Evolutionary conservation across 345 rosid species (phyloP).

Genomic region (Pugionium dolabratum): DNA sequence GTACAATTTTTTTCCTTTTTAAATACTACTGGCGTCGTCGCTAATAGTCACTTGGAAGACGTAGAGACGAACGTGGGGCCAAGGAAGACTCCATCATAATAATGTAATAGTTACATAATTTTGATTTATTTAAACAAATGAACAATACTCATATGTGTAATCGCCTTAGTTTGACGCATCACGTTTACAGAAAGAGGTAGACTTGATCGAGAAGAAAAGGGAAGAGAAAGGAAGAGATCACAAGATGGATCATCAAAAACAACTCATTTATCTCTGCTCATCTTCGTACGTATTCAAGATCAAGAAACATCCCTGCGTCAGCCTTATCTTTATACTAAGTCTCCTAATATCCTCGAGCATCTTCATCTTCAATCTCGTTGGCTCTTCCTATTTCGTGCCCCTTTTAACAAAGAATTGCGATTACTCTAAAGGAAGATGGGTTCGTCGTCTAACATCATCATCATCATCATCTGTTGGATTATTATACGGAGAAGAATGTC

Average conservation of each 20-base stretch:
- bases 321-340: constrained; percentile 41
- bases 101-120: neutral
- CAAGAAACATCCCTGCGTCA: constrained; percentile 41
- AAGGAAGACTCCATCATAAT: neutral
- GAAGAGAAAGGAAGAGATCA: constrained; percentile 24
- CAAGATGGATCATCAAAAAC: constrained; percentile 37
- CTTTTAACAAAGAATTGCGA: constrained; percentile 46
- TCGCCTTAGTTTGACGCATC: too few relatives aligned
- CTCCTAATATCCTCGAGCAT: too few relatives aligned
- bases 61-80: constrained; percentile 23
- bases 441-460: constrained; percentile 45
- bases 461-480: too few relatives aligned
- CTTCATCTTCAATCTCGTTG: constrained; percentile 32
- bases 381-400: constrained; percentile 25
- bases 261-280: too few relatives aligned
- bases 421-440: constrained; percentile 73
- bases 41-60: constrained; percentile 17
- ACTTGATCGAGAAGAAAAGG: too few relatives aligned
- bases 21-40: constrained; percentile 16
- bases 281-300: too few relatives aligned
- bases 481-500: constrained; percentile 60
- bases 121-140: neutral
- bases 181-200: too few relatives aligned
- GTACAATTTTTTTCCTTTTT: neutral
- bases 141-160: too few relatives aligned